Conservation (phyloP, 2,329 filamentous ascomycete species). For the Ceratocystis variospora region DNA sequence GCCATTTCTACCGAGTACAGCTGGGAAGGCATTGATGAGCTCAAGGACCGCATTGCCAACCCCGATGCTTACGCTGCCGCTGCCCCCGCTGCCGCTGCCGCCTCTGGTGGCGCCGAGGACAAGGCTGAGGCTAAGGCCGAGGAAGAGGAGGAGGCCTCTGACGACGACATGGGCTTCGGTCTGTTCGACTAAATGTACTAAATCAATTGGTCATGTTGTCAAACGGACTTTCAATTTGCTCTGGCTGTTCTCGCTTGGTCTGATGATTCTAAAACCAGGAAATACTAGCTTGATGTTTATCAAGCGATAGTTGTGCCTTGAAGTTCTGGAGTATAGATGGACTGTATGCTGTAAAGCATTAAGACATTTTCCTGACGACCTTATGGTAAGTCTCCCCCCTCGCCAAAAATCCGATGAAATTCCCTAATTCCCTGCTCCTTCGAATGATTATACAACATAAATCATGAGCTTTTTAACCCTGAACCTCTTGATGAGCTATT, state of each 20-base stretch:
- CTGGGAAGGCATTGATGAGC: slow-evolving; percentile 91
- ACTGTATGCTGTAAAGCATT: slow-evolving; percentile 12
- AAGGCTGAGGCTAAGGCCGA: slow-evolving; percentile 51
- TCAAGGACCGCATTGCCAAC: slow-evolving; percentile 99
- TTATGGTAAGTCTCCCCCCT: slow-evolving; percentile 31
- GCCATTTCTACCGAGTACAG: slow-evolving; percentile 81
- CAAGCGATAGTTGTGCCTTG: background rate
- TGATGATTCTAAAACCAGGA: slow-evolving; percentile 1
- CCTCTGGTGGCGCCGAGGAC: slow-evolving; percentile 35
- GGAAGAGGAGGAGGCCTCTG: slow-evolving; percentile 52
- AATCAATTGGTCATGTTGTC: slow-evolving; percentile 45
- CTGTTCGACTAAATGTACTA: slow-evolving; percentile 50
- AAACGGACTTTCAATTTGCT: slow-evolving; percentile 58
- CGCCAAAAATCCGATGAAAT: slow-evolving; percentile 19
- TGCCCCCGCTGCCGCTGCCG: slow-evolving; percentile 54
- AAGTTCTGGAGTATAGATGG: slow-evolving; percentile 12
- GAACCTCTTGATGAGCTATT: slow-evolving; percentile 43
- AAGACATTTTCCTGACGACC: slow-evolving; percentile 15
- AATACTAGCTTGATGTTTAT: background rate
- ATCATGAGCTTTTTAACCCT: slow-evolving; percentile 58
- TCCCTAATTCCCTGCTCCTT: slow-evolving; percentile 21
- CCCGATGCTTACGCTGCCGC: slow-evolving; percentile 86
- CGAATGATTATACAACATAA: slow-evolving; percentile 43
- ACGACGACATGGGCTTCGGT: slow-evolving; percentile 39
- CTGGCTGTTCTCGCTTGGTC: slow-evolving; percentile 20